Base-by-base conservation (phyloP, 2,329 filamentous ascomycete species). In the Zopfia rhizophila region DNA sequence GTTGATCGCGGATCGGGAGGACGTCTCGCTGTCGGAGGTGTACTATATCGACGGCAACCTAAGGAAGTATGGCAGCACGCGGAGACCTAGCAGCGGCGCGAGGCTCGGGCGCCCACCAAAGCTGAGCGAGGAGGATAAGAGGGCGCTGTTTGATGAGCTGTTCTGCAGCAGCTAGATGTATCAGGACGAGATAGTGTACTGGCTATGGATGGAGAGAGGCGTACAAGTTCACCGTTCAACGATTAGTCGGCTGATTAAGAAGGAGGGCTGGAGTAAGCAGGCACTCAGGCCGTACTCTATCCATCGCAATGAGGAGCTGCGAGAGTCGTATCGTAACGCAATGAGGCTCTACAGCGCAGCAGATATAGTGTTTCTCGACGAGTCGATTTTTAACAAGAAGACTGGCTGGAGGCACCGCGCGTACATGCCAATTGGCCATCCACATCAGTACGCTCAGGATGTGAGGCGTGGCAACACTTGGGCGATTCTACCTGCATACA, bases 101-200 rank as follows among this genome's bases (percentile, higher is more conserved):
- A n/a, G n/a, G n/a, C n/a, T n/a, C n/a, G n/a, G n/a, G n/a, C n/a
- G n/a, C n/a, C n/a, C n/a, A n/a, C n/a, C n/a, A n/a, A n/a, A n/a
- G n/a, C n/a, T n/a, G n/a, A n/a, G n/a, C n/a, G n/a, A n/a, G n/a
- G n/a, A n/a, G n/a, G n/a, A n/a, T n/a, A n/a, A n/a, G n/a, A n/a
- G n/a, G n/a, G n/a, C n/a, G n/a, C n/a, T n/a, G n/a, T n/a, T n/a
- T n/a, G n/a, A n/a, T n/a, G n/a, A n/a, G n/a, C n/a, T n/a, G n/a
- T n/a, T n/a, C n/a, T n/a, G n/a, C n/a, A n/a, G 55, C 10, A 24
- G 36, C 13, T 39, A 24, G 36, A 17, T 39, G 36, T 39, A 39
- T n/a, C 36, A 39, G 33, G 33, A 37, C 22, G 36, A 39, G 23
- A 39, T 39, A 10, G 36, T n/a, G 4, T 29, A 39, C 36, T 39